Conservation (phyloP, 257 asterid genomes). For the Solanum ossicruentum region DNA sequence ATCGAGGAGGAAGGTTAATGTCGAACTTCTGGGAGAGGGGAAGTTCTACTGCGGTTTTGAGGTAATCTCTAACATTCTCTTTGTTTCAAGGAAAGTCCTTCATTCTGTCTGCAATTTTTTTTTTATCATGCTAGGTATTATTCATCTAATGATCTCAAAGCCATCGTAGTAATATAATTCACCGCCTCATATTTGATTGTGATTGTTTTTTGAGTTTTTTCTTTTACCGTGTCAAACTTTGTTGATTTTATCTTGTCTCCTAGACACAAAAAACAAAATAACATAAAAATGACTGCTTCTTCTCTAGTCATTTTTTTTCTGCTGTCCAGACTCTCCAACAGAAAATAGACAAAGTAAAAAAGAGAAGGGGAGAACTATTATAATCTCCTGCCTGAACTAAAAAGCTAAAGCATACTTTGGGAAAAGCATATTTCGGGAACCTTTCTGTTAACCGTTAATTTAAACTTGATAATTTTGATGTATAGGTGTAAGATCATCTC, state of each 20-base stretch:
- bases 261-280: neutral
- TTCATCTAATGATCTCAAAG: neutral
- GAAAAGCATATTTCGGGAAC: neutral
- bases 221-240: neutral
- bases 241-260: neutral
- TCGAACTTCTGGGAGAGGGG: constrained; percentile 70
- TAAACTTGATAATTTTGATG: neutral
- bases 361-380: neutral
- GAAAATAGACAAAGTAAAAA: neutral
- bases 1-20: constrained; percentile 40
- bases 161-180: neutral
- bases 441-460: neutral
- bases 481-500: neutral
- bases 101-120: neutral
- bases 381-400: neutral
- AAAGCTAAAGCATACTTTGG: neutral
- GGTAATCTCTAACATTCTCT: constrained; percentile 26
- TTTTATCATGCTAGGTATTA: neutral
- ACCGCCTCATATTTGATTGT: neutral
- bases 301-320: neutral
- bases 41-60: constrained; percentile 76
- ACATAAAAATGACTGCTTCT: neutral
- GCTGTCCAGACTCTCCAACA: neutral
- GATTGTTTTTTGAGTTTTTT: neutral
- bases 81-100: neutral